These are phyloP conservation scores for Russula compacta DNA, from an alignment of 768 basidiomycete species.

Conservation along the genomic window DNA sequence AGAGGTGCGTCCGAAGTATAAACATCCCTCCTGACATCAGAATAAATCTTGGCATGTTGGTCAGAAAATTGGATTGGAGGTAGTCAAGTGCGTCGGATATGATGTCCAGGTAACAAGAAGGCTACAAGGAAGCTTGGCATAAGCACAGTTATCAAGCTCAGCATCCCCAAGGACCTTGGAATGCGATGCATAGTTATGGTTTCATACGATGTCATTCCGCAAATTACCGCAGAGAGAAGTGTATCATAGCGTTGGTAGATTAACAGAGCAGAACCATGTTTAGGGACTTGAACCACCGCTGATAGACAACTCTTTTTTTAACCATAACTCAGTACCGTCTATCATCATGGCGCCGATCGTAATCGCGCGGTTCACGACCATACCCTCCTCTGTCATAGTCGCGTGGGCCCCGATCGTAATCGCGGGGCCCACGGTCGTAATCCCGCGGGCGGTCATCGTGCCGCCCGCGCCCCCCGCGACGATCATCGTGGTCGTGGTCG, in stretches of 20 bases:
- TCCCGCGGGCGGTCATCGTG: slow-evolving; percentile 30
- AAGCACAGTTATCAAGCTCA: background rate
- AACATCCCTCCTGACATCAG: too few species aligned
- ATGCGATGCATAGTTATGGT: background rate
- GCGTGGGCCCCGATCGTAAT: slow-evolving; percentile 17
- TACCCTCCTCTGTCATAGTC: slow-evolving; percentile 27
- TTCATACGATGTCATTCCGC: background rate
- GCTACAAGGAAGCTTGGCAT: background rate
- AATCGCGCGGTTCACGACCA: slow-evolving; percentile 28
- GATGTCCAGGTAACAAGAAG: background rate
- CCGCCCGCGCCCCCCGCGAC: slow-evolving; percentile 36
- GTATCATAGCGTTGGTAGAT: background rate
- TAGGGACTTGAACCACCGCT: background rate
- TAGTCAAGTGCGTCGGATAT: background rate
- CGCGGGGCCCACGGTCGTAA: slow-evolving; percentile 28
- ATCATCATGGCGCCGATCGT: slow-evolving; percentile 19
- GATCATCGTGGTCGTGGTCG: slow-evolving; percentile 43
- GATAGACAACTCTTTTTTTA: background rate
- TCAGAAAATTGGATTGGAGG: background rate
- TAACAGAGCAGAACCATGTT: slow-evolving; percentile 1
- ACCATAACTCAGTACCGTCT: slow-evolving; percentile 32
- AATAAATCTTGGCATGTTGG: background rate
- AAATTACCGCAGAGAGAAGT: background rate
- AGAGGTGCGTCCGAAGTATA: background rate
- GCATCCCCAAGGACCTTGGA: background rate